phyloP scores from a whole-genome alignment of 768 basidiomycete species.

The Hericium alpestre region DNA sequence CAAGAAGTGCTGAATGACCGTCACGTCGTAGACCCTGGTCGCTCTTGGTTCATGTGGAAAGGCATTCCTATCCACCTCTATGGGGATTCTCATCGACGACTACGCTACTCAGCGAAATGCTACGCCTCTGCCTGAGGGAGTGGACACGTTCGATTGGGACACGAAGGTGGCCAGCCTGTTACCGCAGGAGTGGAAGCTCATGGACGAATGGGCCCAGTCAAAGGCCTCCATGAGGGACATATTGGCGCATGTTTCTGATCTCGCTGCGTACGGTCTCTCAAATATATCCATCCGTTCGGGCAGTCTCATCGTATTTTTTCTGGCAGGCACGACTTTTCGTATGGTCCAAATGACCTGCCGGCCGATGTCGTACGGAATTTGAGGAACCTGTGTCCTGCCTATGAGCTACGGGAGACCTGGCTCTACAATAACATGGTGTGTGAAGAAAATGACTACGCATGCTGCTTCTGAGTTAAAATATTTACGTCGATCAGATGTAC shows the following conservation, averaged over 20 bases:
- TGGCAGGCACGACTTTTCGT: conserved; percentile 3
- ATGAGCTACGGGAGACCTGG: conserved; percentile 29
- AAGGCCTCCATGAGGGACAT: conserved; percentile 28
- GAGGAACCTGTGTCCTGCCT: conserved; percentile 22
- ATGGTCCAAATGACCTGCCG: background rate
- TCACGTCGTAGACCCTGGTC: conserved; percentile 25
- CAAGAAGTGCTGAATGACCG: no score
- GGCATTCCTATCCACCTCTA: conserved; percentile 27
- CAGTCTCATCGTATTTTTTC: conserved; percentile 15
- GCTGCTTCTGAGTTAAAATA: background rate
- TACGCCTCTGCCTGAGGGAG: conserved; percentile 22
- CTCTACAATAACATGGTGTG: conserved; percentile 30
- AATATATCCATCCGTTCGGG: no score
- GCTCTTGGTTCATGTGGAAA: conserved; percentile 28
- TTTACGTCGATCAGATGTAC: conserved; percentile 27
- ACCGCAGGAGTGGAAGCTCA: conserved; percentile 27
- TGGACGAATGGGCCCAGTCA: conserved; percentile 30
- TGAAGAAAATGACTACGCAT: background rate
- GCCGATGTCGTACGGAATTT: conserved; percentile 13
- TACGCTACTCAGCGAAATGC: conserved; percentile 25
- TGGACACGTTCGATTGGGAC: conserved; percentile 25
- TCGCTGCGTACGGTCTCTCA: conserved; percentile 12
- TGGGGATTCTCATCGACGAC: conserved; percentile 34
- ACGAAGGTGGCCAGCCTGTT: conserved; percentile 27
- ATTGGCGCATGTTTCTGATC: conserved; percentile 30